Evolutionary conservation across 2,329 filamentous ascomycete genomes (phyloP), one percentile per base, ranked within the genome.

Genomic region (Phyllosticta citribraziliensis): DNA sequence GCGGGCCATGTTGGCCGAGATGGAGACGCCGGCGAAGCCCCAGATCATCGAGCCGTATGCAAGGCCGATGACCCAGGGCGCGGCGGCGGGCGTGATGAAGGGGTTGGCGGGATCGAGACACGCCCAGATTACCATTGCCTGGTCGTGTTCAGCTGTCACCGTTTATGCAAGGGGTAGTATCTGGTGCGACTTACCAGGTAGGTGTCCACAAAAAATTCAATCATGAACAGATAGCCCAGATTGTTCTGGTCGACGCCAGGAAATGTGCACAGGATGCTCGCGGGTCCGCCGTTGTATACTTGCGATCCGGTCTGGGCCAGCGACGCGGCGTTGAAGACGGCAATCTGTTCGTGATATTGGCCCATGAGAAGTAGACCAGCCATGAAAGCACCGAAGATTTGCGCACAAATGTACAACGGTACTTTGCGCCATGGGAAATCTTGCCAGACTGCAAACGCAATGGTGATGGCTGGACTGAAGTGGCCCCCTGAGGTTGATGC

Each of bases 351-450:
- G 69, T 81, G 78, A 66, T 84, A 85, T 72, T 82, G 79, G 19
- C 77, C 82, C 72, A 84, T 79, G 11, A 85, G 71, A 2, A 85
- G 57, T 17, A 84, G 66, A 2, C 77, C 80, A 19, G 82, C 83
- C 12, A 83, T 69, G 67, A 85, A 84, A 2, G 81, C 74, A 5
- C 83, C 81, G 53, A 83, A 75, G 30, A 84, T 75, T 66, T 85
- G 83, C 9, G 77, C 75, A 64, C 82, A 74, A 64, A 84, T 82
- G 67, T 85, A 84, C 56, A 78, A 72, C 0, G 80, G 81, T 3
- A 83, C 81, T 64, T 84, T 85, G 55, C 74, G 78, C 77, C 80
- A 82, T 0, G 82, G 82, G 65, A 84, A 85, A 2, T 80, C 82
- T 71, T 83, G 80, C 80, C 80, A 85, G 50, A 70, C 65, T 12